These are phyloP conservation scores for Mrakia gelida DNA, from an alignment of 768 basidiomycete genomes.

Conservation along the genomic window DNA sequence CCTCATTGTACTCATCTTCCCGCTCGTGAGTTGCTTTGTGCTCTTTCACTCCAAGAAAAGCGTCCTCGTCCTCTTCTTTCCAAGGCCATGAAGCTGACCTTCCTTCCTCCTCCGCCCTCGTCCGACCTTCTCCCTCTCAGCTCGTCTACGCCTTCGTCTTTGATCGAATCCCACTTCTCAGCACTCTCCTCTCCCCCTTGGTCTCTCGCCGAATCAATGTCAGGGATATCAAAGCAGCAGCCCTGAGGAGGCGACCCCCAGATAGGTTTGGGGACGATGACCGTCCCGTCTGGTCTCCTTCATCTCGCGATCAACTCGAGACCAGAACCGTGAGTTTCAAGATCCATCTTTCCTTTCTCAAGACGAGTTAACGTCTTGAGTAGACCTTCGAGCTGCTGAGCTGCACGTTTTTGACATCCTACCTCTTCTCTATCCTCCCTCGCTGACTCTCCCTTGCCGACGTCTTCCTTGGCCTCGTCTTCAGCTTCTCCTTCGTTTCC, in stretches of 20 bases:
- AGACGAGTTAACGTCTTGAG: too few relatives aligned
- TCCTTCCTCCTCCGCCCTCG: background rate
- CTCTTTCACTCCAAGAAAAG: background rate
- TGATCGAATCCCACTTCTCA: background rate
- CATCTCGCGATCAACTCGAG: background rate
- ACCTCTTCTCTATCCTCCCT: too few relatives aligned
- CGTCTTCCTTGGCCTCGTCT: background rate
- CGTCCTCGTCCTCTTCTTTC: background rate
- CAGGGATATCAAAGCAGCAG: background rate
- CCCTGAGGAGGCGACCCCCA: background rate
- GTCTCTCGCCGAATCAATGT: background rate
- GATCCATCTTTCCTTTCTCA: background rate
- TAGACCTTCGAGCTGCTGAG: background rate
- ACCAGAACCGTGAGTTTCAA: background rate
- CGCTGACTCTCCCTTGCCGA: background rate
- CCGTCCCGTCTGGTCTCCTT: background rate
- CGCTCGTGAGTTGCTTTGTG: background rate
- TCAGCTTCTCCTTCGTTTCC: conserved; percentile 15
- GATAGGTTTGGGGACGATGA: background rate
- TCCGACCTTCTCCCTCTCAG: background rate
- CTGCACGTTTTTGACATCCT: background rate
- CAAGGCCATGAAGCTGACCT: background rate
- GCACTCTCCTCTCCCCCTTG: background rate
- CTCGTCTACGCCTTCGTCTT: conserved; percentile 3
- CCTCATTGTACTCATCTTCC: background rate